Evolutionary conservation across 1,284 basidiomycete species (phyloP), one percentile per base, ranked within the genome.

Genomic region (Irpex sp.): DNA sequence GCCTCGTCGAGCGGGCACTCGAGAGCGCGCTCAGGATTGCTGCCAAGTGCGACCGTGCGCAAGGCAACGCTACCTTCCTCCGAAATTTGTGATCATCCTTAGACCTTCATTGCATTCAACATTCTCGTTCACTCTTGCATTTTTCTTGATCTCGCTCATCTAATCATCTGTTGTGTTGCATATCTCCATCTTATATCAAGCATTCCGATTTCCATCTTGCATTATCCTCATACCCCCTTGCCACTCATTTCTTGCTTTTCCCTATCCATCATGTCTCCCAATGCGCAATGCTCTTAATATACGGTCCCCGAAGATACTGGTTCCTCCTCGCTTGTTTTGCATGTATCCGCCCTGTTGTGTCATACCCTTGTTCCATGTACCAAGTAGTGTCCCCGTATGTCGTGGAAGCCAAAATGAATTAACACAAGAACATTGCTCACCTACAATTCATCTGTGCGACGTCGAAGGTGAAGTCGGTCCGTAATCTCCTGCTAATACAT

Each of bases 21-120:
- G 82, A 86, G 62, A 81, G 80, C 58, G 85, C 88, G 34, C 71
- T 77, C 56, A 77, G 83, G 36, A 86, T 91, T 62, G 88, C 89
- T 31, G 76, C 79, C 68, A 83, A 82, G 66, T 90, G 89, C 66
- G 84, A 91, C 69, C 78, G 79, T 17, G 87, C 87, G 6, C 88
- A 91, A 72, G 81, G 75, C 58, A 87, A 88, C 67, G 78, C 82
- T 8, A 81, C 83, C 11, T 88, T 88, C 70, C 73, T 81, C 36
- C 72, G 68, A 47, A 64, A 68, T 37, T n/a, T 37, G 19, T 62
- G 49, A 52, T 19, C 17, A 0, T 26, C 3, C 49, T 34, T 17
- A 17, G 17, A 52, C 9, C 49, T n/a, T 38, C 55, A 26, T 57
- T 11, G 13, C 55, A 38, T 57, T 38, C 31, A 57, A 37, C 31